Evolutionary conservation across 2,329 filamentous ascomycete genomes (phyloP).

Genomic region (Pseudogymnoascus sp.): DNA sequence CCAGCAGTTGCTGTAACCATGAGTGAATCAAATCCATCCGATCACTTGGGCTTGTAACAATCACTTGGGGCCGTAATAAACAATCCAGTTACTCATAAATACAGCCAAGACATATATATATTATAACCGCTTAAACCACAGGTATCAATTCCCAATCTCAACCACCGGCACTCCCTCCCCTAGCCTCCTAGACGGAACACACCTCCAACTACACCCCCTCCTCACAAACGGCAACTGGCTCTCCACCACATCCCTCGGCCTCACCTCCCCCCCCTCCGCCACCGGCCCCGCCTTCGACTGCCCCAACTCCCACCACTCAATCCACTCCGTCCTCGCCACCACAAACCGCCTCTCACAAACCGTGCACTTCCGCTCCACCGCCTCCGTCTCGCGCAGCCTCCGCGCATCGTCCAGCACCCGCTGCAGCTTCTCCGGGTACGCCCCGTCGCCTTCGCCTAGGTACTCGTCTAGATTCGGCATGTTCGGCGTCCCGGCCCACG

Average conservation of each 20-base stretch:
- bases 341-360: slow-evolving; percentile 42
- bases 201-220: slow-evolving; percentile 29
- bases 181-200: slow-evolving; percentile 17
- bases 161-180: neutral
- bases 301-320: slow-evolving; percentile 50
- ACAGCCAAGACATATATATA: neutral
- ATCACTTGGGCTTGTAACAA: too few relatives aligned
- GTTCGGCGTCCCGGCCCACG: slow-evolving; percentile 19
- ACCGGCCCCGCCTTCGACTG: slow-evolving; percentile 13
- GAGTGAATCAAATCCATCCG: neutral
- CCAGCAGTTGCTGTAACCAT: neutral
- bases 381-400: slow-evolving; percentile 35
- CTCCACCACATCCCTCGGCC: slow-evolving; percentile 25
- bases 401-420: slow-evolving; percentile 14
- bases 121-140: neutral
- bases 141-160: neutral
- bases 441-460: slow-evolving; percentile 17
- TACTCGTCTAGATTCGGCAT: slow-evolving; percentile 19
- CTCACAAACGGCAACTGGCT: slow-evolving; percentile 28
- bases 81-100: neutral
- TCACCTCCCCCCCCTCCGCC: slow-evolving; percentile 17
- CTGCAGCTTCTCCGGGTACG: slow-evolving; percentile 18
- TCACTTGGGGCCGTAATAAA: too few relatives aligned
- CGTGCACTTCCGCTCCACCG: slow-evolving; percentile 44
- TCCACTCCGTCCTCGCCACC: slow-evolving; percentile 47